phyloP scores from a whole-genome alignment of 306 rosid genomes.

The Corylus americana region DNA sequence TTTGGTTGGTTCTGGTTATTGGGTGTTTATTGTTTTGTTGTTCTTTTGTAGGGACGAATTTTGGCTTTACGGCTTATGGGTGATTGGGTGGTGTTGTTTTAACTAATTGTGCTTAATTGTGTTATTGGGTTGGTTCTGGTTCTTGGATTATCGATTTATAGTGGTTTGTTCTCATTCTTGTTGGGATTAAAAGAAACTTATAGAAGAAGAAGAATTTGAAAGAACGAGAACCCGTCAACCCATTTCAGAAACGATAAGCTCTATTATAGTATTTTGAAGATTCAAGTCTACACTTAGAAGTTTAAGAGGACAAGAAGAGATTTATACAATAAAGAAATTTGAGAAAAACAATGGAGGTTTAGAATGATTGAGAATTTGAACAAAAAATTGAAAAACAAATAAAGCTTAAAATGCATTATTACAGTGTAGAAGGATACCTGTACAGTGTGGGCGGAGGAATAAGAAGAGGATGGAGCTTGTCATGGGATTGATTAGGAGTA shows the following conservation, averaged over 20 bases:
- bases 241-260: background rate
- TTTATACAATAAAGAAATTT: background rate
- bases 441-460: constrained; percentile 31
- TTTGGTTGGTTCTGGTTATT: no score
- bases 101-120: no score
- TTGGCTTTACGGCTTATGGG: no score
- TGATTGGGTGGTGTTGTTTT: no score
- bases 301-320: constrained; percentile 2
- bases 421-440: constrained; percentile 40
- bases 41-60: no score
- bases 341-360: background rate
- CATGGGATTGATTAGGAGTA: no score
- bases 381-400: background rate
- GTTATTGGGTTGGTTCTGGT: no score
- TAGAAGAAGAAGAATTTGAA: background rate
- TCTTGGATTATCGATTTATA: no score
- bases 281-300: background rate
- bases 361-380: background rate
- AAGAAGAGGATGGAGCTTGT: no score
- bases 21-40: no score
- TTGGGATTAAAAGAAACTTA: background rate
- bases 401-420: constrained; percentile 13
- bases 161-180: no score
- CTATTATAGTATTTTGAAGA: background rate
- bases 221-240: constrained; percentile 24